phyloP scores from a whole-genome alignment of 2,329 filamentous ascomycete genomes.

The Fusarium pseudocircinatum region DNA sequence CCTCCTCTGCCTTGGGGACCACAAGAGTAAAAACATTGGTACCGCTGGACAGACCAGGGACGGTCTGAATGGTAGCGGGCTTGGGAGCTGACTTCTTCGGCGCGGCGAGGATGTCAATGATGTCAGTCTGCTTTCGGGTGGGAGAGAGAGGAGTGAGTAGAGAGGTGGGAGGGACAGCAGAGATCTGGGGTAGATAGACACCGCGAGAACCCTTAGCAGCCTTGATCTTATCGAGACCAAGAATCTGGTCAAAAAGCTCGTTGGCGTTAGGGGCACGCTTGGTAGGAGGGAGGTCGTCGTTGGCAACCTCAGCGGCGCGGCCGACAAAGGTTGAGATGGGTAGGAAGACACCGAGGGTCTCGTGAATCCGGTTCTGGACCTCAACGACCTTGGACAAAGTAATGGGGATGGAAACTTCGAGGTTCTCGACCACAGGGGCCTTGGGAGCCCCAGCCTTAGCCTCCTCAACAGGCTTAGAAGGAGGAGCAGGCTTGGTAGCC shows the following conservation, averaged over 20 bases:
- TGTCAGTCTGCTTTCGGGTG: conserved; percentile 63
- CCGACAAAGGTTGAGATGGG: conserved; percentile 88
- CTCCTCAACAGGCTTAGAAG: conserved; percentile 47
- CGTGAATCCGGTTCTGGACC: conserved; percentile 81
- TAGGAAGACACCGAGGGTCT: conserved; percentile 80
- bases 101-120: conserved; percentile 81
- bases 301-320: conserved; percentile 86
- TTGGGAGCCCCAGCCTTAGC: conserved; percentile 51
- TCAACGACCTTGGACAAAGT: conserved; percentile 82
- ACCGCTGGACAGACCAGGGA: conserved; percentile 62
- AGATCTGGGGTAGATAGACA: conserved; percentile 77
- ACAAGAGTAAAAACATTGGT: conserved; percentile 84
- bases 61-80: conserved; percentile 44
- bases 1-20: conserved; percentile 82
- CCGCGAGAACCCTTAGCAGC: conserved; percentile 65
- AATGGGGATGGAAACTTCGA: conserved; percentile 76
- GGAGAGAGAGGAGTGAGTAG: conserved; percentile 47
- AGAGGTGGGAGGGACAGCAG: conserved; percentile 60
- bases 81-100: conserved; percentile 43
- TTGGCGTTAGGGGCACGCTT: conserved; percentile 71
- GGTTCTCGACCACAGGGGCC: conserved; percentile 56
- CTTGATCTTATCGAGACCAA: conserved; percentile 70
- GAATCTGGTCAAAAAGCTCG: conserved; percentile 88
- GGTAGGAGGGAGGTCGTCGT: conserved; percentile 81
- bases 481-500: conserved; percentile 61